A percentile compares a stretch with the other conserved stretches of the same genome.
phyloP scores from a whole-genome alignment of 352 stramenopile species.

The Achlya hypogyna region DNA sequence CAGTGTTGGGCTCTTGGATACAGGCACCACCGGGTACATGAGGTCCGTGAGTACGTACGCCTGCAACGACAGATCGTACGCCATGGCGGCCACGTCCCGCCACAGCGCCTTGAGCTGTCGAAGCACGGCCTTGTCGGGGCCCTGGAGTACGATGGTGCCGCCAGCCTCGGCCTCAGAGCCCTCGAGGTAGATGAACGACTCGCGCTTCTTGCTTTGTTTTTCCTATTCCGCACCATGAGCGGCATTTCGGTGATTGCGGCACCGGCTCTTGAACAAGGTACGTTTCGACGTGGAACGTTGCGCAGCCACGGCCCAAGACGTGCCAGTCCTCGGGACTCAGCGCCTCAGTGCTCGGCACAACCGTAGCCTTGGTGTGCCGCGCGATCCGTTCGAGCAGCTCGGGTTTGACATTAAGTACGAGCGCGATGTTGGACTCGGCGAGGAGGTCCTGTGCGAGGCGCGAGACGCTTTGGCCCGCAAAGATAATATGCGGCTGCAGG shows the following conservation, averaged over 20 bases:
- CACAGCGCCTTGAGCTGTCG: conserved; percentile 90
- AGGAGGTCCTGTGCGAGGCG: conserved; percentile 90
- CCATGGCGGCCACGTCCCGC: conserved; percentile 83
- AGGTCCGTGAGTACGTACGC: conserved; percentile 90
- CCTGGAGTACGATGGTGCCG: conserved; percentile 91
- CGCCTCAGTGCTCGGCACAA: conserved; percentile 91
- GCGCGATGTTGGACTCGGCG: conserved; percentile 80
- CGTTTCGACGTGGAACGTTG: conserved; percentile 59
- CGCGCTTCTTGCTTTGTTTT: conserved; percentile 20
- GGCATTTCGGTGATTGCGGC: background rate
- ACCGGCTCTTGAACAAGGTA: conserved; percentile 22
- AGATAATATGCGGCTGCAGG: conserved; percentile 92
- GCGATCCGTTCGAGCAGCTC: conserved; percentile 88
- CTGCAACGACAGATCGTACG: conserved; percentile 95
- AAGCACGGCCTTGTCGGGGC: conserved; percentile 78
- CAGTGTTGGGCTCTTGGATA: background rate
- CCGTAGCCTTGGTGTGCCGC: conserved; percentile 86
- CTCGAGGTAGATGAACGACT: conserved; percentile 93
- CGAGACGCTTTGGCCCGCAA: conserved; percentile 86
- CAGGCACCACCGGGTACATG: conserved; percentile 26
- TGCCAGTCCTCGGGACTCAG: conserved; percentile 52
- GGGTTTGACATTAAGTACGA: conserved; percentile 93
- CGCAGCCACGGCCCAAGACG: conserved; percentile 52
- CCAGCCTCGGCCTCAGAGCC: conserved; percentile 91
- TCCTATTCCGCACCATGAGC: background rate